Conservation (phyloP, 2,329 filamentous ascomycete species). For the Colletotrichum theobromicola region DNA sequence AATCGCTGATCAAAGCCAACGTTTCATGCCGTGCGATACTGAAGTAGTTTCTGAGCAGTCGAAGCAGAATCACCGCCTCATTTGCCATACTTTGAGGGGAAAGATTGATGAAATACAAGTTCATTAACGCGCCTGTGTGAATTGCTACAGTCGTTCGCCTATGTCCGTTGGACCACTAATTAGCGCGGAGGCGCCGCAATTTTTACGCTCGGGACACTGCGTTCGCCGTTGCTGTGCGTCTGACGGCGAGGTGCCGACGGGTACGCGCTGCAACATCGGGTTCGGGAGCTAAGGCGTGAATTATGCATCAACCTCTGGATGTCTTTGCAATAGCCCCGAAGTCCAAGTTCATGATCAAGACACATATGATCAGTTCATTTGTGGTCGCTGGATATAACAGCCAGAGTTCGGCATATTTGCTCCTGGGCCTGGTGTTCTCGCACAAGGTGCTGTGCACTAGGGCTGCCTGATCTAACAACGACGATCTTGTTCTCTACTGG, state of each 20-base stretch:
- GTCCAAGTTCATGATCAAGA: background rate
- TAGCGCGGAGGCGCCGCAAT: background rate
- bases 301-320: background rate
- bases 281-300: too few species aligned
- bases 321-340: background rate
- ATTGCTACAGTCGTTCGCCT: background rate
- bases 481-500: background rate
- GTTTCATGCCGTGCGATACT: background rate
- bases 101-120: background rate
- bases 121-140: background rate
- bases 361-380: background rate
- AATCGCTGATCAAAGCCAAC: background rate
- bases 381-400: background rate
- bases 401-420: background rate
- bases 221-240: background rate
- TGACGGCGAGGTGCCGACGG: background rate
- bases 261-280: background rate
- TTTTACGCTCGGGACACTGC: background rate
- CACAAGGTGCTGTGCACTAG: background rate
- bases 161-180: background rate
- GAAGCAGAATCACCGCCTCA: background rate
- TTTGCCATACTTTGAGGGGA: background rate
- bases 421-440: background rate
- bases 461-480: background rate
- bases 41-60: background rate